Base-by-base conservation (phyloP, 23 red algal genomes). In the Rhodosorus marinus region DNA sequence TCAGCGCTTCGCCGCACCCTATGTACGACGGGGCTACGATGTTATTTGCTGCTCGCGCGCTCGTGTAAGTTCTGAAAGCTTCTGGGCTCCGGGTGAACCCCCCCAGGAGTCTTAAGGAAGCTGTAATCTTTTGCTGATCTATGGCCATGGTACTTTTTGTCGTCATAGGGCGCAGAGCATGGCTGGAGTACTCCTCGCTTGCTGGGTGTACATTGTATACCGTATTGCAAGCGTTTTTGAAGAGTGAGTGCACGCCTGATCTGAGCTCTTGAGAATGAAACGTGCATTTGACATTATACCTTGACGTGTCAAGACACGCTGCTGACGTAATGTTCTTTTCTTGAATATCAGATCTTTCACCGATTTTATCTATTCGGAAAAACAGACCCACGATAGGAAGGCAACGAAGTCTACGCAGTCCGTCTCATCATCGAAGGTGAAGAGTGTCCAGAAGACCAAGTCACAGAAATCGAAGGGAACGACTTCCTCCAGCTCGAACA, bases 21-120 rank as follows among this genome's bases (percentile, higher is more conserved):
- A 94, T 94, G 87, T 94, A 94, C 51, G 87, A 94, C 29, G 87
- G 87, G 28, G 69, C 74, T 20, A 72, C 75, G 46, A 8, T 94
- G 51, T 35, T 78, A 4, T 94, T 94, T 34, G 40, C 79, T 26
- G 64, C 63, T 26, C 70, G 70, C 41, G 87, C 87, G 0, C 23
- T 94, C 30, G 6, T 69, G 55, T 71, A 94, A 17, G 80, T 72
- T 59, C 14, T 20, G 43, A 5, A 27, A 15, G 3, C 14, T 8
- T 35, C 20, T 7, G 8, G 9, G 2, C 24, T 0, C 20, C 56
- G 31, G 11, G 22, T 6, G 6, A 20, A 5, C 23, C 47, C 41
- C 8, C 40, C 26, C 5, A 51, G 4, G 8, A 29, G 4, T 15
- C 11, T n/a, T 61, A 8, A 8, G 40, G 14, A 14, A 14, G 33